Evolutionary conservation across 1,139 yeast species (phyloP).

Genomic region (Pichia cactophila): DNA sequence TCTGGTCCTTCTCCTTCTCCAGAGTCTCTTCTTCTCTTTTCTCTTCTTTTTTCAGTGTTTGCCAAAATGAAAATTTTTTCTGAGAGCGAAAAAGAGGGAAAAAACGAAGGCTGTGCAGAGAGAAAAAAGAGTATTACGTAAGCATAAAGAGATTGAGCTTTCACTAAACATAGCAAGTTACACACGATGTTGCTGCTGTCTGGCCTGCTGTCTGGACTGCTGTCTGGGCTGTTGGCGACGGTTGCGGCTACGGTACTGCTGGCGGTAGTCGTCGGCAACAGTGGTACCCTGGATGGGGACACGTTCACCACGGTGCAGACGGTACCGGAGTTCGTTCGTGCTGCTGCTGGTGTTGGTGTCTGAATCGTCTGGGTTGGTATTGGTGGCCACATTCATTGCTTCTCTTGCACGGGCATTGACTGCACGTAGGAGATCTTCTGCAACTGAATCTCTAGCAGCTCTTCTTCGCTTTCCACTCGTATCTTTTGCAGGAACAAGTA

Average conservation of each 20-base stretch:
- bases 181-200: too few species aligned
- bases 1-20: not conserved
- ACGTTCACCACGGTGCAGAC: not conserved
- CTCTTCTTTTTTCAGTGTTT: not conserved
- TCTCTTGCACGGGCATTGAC: not conserved
- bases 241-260: not conserved
- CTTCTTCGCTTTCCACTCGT: conserved; percentile 1
- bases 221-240: not conserved
- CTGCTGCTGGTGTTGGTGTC: not conserved
- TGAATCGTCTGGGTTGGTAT: too few species aligned
- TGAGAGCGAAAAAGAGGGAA: not conserved
- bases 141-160: too few species aligned
- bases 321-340: not conserved
- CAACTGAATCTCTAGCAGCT: conserved; percentile 7
- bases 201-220: too few species aligned
- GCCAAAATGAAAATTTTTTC: not conserved
- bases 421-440: not conserved
- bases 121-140: not conserved
- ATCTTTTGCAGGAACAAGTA: conserved; percentile 12
- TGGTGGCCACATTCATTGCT: not conserved
- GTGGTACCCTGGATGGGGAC: not conserved
- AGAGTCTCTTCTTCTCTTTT: not conserved
- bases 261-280: not conserved
- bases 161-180: too few species aligned
- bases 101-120: not conserved